Base-by-base conservation (phyloP, 495 filamentous ascomycete genomes). In the Penicillium paradoxum region DNA sequence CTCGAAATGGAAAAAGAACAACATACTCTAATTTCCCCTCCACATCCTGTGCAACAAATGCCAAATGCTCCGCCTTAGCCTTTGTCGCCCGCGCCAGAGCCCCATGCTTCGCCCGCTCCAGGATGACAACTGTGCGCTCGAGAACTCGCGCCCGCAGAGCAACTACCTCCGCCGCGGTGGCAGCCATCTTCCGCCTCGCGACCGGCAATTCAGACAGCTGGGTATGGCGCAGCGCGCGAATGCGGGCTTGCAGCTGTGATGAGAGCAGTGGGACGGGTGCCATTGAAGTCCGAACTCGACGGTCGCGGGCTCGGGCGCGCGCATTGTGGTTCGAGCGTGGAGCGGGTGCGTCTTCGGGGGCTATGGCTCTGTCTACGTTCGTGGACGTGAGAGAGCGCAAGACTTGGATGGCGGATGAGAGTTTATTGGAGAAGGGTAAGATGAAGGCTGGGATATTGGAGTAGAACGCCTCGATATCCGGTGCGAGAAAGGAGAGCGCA, bases 81-180 rank as follows among this genome's bases (percentile, higher is more conserved):
- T 73, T 79, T 14, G 73, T 73, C 45, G 69, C 69, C 6, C 85
- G 73, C 6, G 86, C 78, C 3, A 88, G 56, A 3, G 77, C 67
- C 34, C 87, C 87, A 68, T 90, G 85, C 57, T 87, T 88, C 8
- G 69, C 75, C 41, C 78, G 73, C 58, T 86, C 83, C 6, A 86
- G 67, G 11, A 70, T 55, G 7, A 69, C 58, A 25, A 77, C 65
- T 18, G 65, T 69, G n/a, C 67, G 65, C 59, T 77, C 73, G 5
- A 77, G 41, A 1, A 74, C 49, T 19, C 54, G 60, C 8, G 71
- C 60, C 11, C 64, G 63, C 19, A 55, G 49, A 11, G 67, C 62
- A 24, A 77, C 49, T 1, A 77, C 63, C 25, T 56, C 58, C 18
- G 71, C 67, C 7, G 73, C 73, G 2, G 58, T 70, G 11, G 63